Evolutionary conservation across 2,329 filamentous ascomycete species (phyloP).

Genomic region (Neospermospora avenae): DNA sequence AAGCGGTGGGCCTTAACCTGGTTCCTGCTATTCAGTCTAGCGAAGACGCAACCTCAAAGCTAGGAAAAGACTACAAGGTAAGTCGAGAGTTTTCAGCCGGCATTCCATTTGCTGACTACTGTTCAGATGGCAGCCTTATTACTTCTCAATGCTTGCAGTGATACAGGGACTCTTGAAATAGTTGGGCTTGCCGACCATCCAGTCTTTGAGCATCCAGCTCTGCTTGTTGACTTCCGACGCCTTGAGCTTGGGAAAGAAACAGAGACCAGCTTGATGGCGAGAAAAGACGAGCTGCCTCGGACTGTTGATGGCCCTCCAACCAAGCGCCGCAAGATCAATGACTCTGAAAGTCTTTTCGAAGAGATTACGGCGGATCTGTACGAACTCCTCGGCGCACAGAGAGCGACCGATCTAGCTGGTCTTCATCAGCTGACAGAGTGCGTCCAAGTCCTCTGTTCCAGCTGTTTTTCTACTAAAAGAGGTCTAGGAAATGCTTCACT

Average conservation of each 20-base stretch:
- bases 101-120: constrained; percentile 9
- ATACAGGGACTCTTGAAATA: not conserved
- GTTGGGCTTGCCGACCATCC: not conserved
- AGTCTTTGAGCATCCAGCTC: constrained; percentile 24
- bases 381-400: constrained; percentile 36
- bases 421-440: constrained; percentile 48
- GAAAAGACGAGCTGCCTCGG: not conserved
- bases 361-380: constrained; percentile 36
- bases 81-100: not conserved
- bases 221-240: constrained; percentile 26
- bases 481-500: constrained; percentile 42
- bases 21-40: constrained; percentile 23
- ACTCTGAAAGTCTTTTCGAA: constrained; percentile 30
- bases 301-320: constrained; percentile 19
- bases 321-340: constrained; percentile 36
- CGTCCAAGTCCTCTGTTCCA: too few relatives aligned
- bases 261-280: not conserved
- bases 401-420: constrained; percentile 36
- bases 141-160: constrained; percentile 25
- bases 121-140: constrained; percentile 21
- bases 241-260: constrained; percentile 20
- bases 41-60: not conserved
- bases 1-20: constrained; percentile 23
- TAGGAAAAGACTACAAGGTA: constrained; percentile 32
- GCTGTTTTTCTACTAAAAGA: constrained; percentile 8